phyloP scores from a whole-genome alignment of 495 filamentous ascomycete genomes.

The Neohortaea acidophila region DNA sequence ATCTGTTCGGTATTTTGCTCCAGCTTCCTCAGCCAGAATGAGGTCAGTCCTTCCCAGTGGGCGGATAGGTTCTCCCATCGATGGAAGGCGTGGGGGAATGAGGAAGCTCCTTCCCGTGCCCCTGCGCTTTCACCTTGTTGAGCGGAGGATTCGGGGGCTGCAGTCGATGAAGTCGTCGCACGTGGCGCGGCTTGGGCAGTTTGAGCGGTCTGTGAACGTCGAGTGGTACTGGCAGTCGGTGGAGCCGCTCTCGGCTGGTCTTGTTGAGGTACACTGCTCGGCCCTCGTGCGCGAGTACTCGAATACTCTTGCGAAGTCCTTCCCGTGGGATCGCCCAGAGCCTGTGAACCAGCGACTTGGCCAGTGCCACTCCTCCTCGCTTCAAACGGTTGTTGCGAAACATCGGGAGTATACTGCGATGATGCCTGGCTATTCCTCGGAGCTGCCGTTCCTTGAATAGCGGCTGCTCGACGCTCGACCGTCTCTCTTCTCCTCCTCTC shows the following conservation, averaged over 20 bases:
- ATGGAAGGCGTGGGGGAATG: slow-evolving; percentile 93
- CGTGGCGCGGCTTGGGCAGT: slow-evolving; percentile 2
- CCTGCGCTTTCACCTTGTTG: slow-evolving; percentile 5
- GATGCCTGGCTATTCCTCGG: slow-evolving; percentile 10
- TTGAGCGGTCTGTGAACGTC: slow-evolving; percentile 13
- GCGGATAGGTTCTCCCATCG: slow-evolving; percentile 93
- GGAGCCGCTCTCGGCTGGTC: slow-evolving; percentile 20
- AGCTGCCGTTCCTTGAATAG: slow-evolving; percentile 22
- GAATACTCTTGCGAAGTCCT: slow-evolving; percentile 11
- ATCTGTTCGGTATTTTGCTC: slow-evolving; percentile 80
- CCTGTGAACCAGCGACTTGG: slow-evolving; percentile 10
- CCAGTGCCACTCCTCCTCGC: slow-evolving; percentile 2
- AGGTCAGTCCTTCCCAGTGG: slow-evolving; percentile 94
- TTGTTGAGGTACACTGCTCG: slow-evolving; percentile 11
- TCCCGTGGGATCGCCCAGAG: slow-evolving; percentile 12
- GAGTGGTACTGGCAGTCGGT: slow-evolving; percentile 10
- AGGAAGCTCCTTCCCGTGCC: slow-evolving; percentile 28
- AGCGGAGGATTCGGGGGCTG: no score
- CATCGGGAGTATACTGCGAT: slow-evolving; percentile 10
- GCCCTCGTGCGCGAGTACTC: slow-evolving; percentile 10
- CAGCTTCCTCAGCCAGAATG: slow-evolving; percentile 87
- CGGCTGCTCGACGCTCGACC: slow-evolving; percentile 25
- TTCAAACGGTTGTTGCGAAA: slow-evolving; percentile 8
- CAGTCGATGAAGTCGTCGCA: slow-evolving; percentile 1
- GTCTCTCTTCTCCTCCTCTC: slow-evolving; percentile 20